Base-by-base conservation (phyloP, 768 basidiomycete genomes). In the Phylloporus sp. region DNA sequence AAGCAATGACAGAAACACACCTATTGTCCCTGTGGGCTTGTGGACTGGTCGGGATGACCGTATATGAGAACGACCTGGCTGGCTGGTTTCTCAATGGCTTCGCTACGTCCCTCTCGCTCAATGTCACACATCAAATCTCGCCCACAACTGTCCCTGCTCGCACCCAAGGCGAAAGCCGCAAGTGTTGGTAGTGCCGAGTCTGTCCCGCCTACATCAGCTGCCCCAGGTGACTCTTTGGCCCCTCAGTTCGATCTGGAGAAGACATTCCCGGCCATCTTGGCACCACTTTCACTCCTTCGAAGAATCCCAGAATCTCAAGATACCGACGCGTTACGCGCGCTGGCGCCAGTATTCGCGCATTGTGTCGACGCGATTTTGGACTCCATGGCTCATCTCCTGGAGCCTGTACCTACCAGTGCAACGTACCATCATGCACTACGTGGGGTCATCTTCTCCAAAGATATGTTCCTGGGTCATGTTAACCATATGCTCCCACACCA, bases 231-330 rank as follows among this genome's bases (percentile, higher is more conserved):
- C 15, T 23, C 56, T 41, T 29, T 26, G 6, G 12, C 46, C 42
- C 52, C 62, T 18, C 58, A 42, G 8, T 72, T 70, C 48, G 51
- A 67, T 34, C 61, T 75, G 20, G 67, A 70, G 23, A 63, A 52
- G 34, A 63, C 68, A 6, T 74, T 72, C 50, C 71, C 73, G 1
- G 70, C 72, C 1, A 70, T 76, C 47, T 42, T 72, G 45, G 50
- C 53, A 13, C 61, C 70, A 4, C 54, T 65, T 20, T 56, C 55
- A 0, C 57, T 67, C 45, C 65, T 76, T 42, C 62, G 52, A 45
- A 44, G 42, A 20, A 44, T 68, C 9, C 50, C 61, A 12, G 57
- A 58, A 15, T 54, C 65, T 2, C 58, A 56, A 10, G 67, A 72
- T 46, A 38, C 64, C 22, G 52, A 60, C 32, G 61, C 68, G 11